Evolutionary conservation across 768 basidiomycete genomes (phyloP).

Genomic region (Coprinopsis marcescibilis): DNA sequence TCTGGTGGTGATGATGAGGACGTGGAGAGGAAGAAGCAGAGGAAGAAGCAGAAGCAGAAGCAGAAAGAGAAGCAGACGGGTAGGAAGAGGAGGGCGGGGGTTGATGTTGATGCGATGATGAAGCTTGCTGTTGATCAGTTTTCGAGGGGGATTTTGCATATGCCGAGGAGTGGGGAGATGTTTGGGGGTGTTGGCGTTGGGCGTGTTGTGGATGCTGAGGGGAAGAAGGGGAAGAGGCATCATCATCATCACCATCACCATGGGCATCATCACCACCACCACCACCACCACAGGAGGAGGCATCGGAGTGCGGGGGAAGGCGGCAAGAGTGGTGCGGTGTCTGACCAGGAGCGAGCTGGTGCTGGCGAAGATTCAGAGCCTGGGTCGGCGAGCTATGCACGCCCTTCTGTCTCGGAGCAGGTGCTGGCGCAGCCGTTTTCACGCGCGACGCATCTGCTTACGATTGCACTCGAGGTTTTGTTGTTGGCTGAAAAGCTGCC

Average conservation of each 20-base stretch:
- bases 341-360: too few species aligned
- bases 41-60: background rate
- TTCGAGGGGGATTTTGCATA: conserved; percentile 62
- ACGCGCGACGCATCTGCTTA: conserved; percentile 54
- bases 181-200: background rate
- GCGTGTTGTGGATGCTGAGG: background rate
- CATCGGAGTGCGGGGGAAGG: background rate
- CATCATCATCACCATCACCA: background rate
- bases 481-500: conserved; percentile 53
- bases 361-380: too few species aligned
- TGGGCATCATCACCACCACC: conserved; percentile 1
- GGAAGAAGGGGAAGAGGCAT: background rate
- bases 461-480: conserved; percentile 57
- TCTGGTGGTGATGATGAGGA: too few species aligned
- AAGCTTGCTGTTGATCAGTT: conserved; percentile 65
- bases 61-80: background rate
- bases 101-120: conserved; percentile 51
- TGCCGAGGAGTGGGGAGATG: conserved; percentile 40
- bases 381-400: too few species aligned
- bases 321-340: too few species aligned
- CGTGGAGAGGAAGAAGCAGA: too few species aligned
- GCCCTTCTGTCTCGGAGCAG: too few species aligned
- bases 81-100: conserved; percentile 27
- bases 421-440: conserved; percentile 31
- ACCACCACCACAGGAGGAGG: background rate